Evolutionary conservation across 2,329 filamentous ascomycete species (phyloP), one percentile per base, ranked within the genome.

Genomic region (Rutstroemia sp.): DNA sequence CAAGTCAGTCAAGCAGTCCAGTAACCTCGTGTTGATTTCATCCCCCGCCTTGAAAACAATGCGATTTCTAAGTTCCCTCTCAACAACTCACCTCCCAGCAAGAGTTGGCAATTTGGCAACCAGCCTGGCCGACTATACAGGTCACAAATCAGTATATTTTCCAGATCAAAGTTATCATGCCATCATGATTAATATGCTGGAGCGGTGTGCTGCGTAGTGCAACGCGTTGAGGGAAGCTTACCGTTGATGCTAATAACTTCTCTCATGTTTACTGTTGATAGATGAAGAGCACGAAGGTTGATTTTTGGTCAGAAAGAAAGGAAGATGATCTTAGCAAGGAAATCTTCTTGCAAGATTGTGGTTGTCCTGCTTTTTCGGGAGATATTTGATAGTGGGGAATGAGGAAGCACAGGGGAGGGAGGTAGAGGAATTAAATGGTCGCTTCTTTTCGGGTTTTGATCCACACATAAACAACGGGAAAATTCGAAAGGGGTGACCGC

Each of bases 71-170:
- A 42, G 19, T 34, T 5, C 12, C 25, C 23, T n/a, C 18, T 18
- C 12, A 34, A 34, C 5, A 49, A 81, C 90, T 81, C 80, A 99
- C 94, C 91, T 99, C 94, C 94, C 94, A 99, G 86, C 94, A 97
- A 70, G 94, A 94, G 83, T 99, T 99, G 80, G 92, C 94, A 74
- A 99, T 99, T 77, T 99, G 94, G 86, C 94, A 97, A 88, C 94
- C 94, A 75, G 94, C 94, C 85, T 99, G 94, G 79, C 94, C 94
- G 83, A 99, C 94, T 99, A 76, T 71, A 72, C 52, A 63, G 69
- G 55, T 54, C 46, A 59, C 51, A 62, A 49, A 50, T 65, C 61
- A 62, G 66, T 63, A 65, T 44, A 21, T 37, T 50, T 34, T 19
- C 52, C 7, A 55, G 60, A 63, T 61, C 54, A 34, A 2, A 34